Evolutionary conservation across 495 filamentous ascomycete genomes (phyloP).

Genomic region (Penicillium coffeae): DNA sequence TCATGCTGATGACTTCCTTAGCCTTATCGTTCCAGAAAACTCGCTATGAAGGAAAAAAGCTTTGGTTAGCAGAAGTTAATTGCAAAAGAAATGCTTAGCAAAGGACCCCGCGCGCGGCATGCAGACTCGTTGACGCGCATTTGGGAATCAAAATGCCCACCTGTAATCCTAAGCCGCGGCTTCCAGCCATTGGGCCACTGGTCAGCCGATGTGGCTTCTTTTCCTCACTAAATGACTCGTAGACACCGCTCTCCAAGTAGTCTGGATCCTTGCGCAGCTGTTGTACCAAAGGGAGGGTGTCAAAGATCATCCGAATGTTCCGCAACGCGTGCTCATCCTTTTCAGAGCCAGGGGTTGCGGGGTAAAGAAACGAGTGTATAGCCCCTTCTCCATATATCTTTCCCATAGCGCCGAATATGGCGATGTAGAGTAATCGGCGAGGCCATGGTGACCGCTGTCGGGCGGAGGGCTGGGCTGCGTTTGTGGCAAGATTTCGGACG

Average conservation of each 20-base stretch:
- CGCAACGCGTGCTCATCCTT: constrained; percentile 26
- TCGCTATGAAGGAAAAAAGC: too few species aligned
- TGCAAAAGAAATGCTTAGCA: too few species aligned
- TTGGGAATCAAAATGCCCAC: too few species aligned
- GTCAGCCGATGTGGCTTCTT: constrained; percentile 34
- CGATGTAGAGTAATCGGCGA: constrained; percentile 35
- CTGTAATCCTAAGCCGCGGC: constrained; percentile 41
- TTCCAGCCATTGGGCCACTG: constrained; percentile 38
- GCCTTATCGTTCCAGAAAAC: constrained; percentile 51
- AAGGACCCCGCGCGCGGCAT: too few species aligned
- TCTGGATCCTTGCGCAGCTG: constrained; percentile 49
- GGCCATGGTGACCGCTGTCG: constrained; percentile 23
- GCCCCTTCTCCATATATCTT: constrained; percentile 20
- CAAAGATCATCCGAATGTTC: constrained; percentile 23
- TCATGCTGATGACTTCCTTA: constrained; percentile 46
- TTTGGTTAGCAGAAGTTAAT: too few species aligned
- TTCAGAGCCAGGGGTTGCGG: constrained; percentile 31
- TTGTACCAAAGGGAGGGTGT: constrained; percentile 51
- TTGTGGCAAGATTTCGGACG: constrained; percentile 24
- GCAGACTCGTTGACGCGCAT: too few species aligned
- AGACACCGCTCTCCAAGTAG: constrained; percentile 53
- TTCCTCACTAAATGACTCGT: constrained; percentile 43
- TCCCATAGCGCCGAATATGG: constrained; percentile 36
- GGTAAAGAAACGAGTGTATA: constrained; percentile 24
- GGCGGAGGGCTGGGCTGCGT: constrained; percentile 13